These are phyloP conservation scores for Gigaspora rosea DNA, from an alignment of 192 early-diverging fungal species.

Conservation along the genomic window DNA sequence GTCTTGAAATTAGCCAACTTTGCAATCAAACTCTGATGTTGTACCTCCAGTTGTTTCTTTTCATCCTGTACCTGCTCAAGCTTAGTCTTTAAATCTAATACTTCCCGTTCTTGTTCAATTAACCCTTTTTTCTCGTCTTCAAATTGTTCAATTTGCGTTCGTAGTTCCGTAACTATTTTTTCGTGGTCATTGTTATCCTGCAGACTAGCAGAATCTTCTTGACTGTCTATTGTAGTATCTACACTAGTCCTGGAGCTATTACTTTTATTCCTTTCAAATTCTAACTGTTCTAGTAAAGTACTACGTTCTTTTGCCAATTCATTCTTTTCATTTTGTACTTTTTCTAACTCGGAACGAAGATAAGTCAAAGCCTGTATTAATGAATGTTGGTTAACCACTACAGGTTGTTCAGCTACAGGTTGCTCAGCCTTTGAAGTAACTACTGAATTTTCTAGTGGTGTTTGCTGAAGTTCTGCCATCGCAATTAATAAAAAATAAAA, in stretches of 20 bases:
- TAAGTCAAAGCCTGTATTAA: slow-evolving; percentile 12
- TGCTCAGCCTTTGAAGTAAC: slow-evolving; percentile 8
- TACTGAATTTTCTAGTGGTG: background rate
- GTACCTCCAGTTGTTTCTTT: slow-evolving; percentile 51
- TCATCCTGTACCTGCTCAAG: slow-evolving; percentile 45
- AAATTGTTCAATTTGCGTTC: background rate
- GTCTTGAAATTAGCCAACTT: slow-evolving; percentile 80
- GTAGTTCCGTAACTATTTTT: slow-evolving; percentile 4
- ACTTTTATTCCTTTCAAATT: slow-evolving; percentile 7
- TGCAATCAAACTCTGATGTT: slow-evolving; percentile 72
- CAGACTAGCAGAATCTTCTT: background rate
- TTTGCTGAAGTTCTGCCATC: background rate
- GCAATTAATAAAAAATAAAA: background rate
- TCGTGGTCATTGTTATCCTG: background rate
- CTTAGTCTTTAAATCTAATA: slow-evolving; percentile 3
- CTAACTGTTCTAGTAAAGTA: slow-evolving; percentile 22
- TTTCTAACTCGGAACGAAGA: slow-evolving; percentile 23
- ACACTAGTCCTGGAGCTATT: background rate
- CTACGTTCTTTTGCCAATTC: slow-evolving; percentile 6
- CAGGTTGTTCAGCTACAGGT: background rate
- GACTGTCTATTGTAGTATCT: background rate
- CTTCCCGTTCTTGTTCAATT: background rate
- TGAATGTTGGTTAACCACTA: slow-evolving; percentile 23
- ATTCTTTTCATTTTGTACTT: slow-evolving; percentile 31
- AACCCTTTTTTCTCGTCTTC: slow-evolving; percentile 17